These are phyloP conservation scores for Pelargonium australe DNA, from an alignment of 441 rosid genomes.

Conservation along the genomic window DNA sequence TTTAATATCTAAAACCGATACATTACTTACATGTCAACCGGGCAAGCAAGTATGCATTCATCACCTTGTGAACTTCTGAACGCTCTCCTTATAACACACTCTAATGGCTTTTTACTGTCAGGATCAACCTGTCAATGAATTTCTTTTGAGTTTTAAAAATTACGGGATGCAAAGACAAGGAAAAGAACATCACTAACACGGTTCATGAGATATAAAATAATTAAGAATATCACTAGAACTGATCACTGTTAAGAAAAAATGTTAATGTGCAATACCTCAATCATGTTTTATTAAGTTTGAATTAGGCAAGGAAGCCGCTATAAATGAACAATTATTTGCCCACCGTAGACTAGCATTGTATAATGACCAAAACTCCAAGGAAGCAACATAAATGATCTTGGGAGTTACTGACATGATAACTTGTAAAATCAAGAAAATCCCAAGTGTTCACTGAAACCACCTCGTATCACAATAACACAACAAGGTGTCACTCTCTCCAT, in stretches of 20 bases:
- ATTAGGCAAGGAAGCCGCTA: no score
- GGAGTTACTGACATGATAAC: no score
- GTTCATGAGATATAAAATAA: neutral
- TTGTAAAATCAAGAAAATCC: no score
- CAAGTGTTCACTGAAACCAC: no score
- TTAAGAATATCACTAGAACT: neutral
- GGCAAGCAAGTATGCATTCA: constrained; percentile 88
- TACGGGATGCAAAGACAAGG: neutral
- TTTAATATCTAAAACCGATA: neutral
- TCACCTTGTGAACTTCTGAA: constrained; percentile 70
- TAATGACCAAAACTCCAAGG: no score
- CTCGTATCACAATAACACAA: no score
- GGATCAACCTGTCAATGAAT: constrained; percentile 61
- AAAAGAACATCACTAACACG: neutral
- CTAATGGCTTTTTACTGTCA: constrained; percentile 61
- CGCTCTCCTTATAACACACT: constrained; percentile 81
- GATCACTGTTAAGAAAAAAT: neutral
- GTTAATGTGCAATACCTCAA: neutral
- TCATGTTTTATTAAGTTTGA: no score
- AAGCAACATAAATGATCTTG: no score
- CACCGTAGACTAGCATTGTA: no score
- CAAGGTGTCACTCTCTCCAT: neutral
- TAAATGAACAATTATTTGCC: no score
- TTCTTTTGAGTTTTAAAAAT: constrained; percentile 17
- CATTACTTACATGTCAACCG: constrained; percentile 78